These are phyloP conservation scores for Begonia fuchsioides DNA, from an alignment of 306 rosid genomes.

Conservation along the genomic window DNA sequence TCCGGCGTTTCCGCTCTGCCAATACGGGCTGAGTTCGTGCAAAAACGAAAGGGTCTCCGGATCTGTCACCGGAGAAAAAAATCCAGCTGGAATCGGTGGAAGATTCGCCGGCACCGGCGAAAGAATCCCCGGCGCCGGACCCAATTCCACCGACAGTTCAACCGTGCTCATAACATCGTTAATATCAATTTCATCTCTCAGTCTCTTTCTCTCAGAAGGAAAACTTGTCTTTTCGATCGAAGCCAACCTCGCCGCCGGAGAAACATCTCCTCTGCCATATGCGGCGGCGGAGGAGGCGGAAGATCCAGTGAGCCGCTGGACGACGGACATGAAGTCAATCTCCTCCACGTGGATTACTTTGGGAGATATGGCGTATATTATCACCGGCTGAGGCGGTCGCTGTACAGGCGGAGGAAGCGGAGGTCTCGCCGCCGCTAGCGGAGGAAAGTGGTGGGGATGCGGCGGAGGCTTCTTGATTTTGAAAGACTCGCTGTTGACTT, in stretches of 20 bases:
- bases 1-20: constrained; percentile 23
- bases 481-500: constrained; percentile 57
- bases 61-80: constrained; percentile 43
- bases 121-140: constrained; percentile 51
- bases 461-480: constrained; percentile 69
- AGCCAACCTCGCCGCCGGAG: constrained; percentile 89
- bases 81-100: constrained; percentile 45
- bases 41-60: constrained; percentile 21
- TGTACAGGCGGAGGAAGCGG: constrained; percentile 3
- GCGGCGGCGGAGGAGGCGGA: constrained; percentile 17
- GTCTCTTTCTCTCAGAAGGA: constrained; percentile 32
- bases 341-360: constrained; percentile 50
- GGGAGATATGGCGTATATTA: constrained; percentile 83
- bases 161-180: constrained; percentile 17
- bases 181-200: constrained; percentile 10
- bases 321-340: constrained; percentile 65
- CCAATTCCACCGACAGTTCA: constrained; percentile 39
- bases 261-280: constrained; percentile 33
- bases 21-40: constrained; percentile 43
- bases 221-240: constrained; percentile 75
- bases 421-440: no score
- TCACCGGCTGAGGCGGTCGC: constrained; percentile 35
- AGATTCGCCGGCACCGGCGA: constrained; percentile 63
- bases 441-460: no score
- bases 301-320: constrained; percentile 83